Evolutionary conservation across 2,329 filamentous ascomycete species (phyloP).

Genomic region (Ascosphaera pollenicola): DNA sequence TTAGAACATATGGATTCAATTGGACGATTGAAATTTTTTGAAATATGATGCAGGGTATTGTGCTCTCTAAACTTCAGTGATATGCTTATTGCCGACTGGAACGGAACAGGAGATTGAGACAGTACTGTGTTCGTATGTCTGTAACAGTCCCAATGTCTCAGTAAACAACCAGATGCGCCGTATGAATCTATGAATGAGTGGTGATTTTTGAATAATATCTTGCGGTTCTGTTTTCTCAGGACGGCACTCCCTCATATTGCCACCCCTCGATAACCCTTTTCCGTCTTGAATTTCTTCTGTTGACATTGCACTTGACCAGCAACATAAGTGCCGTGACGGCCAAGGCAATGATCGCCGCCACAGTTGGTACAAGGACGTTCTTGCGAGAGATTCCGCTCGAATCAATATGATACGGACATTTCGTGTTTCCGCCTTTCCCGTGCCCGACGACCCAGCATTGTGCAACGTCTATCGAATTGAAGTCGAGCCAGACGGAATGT

Average conservation of each 20-base stretch:
- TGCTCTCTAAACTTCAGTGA: no score
- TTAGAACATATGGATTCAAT: no score
- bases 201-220: no score
- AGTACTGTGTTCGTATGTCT: no score
- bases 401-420: constrained; percentile 33
- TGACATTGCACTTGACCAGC: constrained; percentile 42
- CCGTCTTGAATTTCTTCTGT: constrained; percentile 30
- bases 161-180: no score
- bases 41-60: no score
- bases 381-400: constrained; percentile 21
- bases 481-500: constrained; percentile 32
- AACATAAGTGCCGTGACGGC: constrained; percentile 37
- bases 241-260: constrained; percentile 48
- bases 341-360: constrained; percentile 40
- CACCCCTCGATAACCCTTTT: constrained; percentile 31
- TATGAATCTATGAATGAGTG: no score
- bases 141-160: no score
- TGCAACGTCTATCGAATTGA: constrained; percentile 34
- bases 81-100: no score
- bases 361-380: constrained; percentile 35
- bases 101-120: no score
- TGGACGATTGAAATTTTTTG: no score
- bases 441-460: constrained; percentile 38
- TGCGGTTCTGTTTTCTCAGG: no score
- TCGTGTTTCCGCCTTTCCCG: constrained; percentile 22